A percentile compares a stretch with the other conserved stretches of the same genome.
Conservation (phyloP, 352 stramenopile genomes). For the Pythium chondricola region DNA sequence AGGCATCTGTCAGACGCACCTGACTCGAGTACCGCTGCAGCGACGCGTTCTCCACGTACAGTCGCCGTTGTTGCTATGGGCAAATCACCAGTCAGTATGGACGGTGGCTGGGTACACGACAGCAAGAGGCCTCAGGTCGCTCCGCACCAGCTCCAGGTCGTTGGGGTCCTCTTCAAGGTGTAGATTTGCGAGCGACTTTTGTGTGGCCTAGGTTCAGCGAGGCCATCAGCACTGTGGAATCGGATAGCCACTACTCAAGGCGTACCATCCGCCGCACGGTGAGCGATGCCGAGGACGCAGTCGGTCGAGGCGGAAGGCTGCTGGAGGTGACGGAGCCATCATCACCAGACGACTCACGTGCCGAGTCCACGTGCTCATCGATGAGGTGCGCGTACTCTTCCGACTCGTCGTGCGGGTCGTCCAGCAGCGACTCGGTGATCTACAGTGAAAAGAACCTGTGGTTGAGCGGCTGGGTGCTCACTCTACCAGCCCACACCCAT, state of each 20-base stretch:
- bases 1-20: slow-evolving; percentile 3
- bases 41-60: slow-evolving; percentile 13
- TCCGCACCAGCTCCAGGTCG: slow-evolving; percentile 51
- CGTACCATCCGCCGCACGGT: slow-evolving; percentile 15
- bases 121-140: too few relatives aligned
- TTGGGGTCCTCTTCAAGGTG: slow-evolving; percentile 31
- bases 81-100: neutral
- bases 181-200: slow-evolving; percentile 37
- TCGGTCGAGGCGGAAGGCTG: neutral
- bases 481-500: neutral
- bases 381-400: slow-evolving; percentile 65
- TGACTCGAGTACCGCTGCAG: slow-evolving; percentile 13
- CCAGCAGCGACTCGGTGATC: slow-evolving; percentile 66
- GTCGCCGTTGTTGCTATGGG: slow-evolving; percentile 14
- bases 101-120: too few relatives aligned
- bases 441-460: slow-evolving; percentile 7
- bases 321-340: slow-evolving; percentile 3
- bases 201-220: neutral
- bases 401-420: slow-evolving; percentile 36
- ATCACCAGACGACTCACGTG: slow-evolving; percentile 24
- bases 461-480: neutral
- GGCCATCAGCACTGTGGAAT: too few relatives aligned
- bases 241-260: too few relatives aligned
- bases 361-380: slow-evolving; percentile 62
- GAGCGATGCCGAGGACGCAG: neutral